Evolutionary conservation across 2,329 filamentous ascomycete genomes (phyloP).

Genomic region (Trichoderma hamatum): DNA sequence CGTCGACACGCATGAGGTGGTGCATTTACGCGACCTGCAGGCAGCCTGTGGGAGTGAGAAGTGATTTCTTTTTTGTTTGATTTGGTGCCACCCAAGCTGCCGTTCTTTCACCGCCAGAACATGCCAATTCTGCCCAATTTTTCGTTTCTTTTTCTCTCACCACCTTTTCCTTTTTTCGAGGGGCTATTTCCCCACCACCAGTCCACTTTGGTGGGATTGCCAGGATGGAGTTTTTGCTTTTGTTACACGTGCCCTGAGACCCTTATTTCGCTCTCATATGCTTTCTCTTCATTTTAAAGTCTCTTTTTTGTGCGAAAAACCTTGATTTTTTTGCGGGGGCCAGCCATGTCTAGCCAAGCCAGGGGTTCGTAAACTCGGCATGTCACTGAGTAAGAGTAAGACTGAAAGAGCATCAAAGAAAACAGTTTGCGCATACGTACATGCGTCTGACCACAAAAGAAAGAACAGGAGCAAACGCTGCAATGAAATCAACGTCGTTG

Average conservation of each 20-base stretch:
- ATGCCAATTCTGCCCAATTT: constrained; percentile 17
- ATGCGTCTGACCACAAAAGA: neutral
- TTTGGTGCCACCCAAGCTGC: neutral
- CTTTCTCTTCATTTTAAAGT: neutral
- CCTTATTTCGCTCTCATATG: neutral
- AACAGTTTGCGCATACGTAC: neutral
- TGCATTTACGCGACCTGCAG: neutral
- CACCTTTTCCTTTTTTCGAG: neutral
- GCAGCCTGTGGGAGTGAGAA: constrained; percentile 2
- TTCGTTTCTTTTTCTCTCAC: too few species aligned
- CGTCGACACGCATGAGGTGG: constrained; percentile 9
- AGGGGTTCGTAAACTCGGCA: neutral
- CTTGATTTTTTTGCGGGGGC: neutral
- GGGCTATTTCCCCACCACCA: neutral
- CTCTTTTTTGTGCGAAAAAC: neutral
- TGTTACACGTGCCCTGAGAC: constrained; percentile 4
- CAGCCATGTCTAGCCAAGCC: neutral
- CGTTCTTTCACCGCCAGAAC: constrained; percentile 17
- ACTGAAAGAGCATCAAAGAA: neutral
- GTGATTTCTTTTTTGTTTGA: neutral
- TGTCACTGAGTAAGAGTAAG: neutral
- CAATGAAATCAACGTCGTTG: neutral
- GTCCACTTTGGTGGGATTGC: constrained; percentile 5
- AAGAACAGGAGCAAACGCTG: neutral
- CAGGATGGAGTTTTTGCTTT: neutral